Evolutionary conservation across 495 filamentous ascomycete genomes (phyloP), one percentile per base, ranked within the genome.

Genomic region (Cercophora sp.): DNA sequence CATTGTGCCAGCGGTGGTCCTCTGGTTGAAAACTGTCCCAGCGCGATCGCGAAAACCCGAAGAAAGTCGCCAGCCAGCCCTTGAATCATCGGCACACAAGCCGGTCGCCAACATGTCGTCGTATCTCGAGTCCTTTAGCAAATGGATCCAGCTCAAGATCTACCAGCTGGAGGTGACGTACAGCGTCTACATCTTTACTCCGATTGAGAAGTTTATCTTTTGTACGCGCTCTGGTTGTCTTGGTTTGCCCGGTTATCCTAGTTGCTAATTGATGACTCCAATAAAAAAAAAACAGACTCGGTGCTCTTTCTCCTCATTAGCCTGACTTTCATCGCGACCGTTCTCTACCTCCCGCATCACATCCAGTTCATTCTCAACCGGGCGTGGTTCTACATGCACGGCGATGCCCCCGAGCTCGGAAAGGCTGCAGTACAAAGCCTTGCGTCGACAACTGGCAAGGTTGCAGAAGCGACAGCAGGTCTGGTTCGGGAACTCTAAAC

Each of bases 271-370:
- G 4, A 16, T 23, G 20, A n/a, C 19, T n/a, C n/a, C n/a, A n/a
- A n/a, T n/a, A n/a, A n/a, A 41, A 5, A 39, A 36, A 47, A 13
- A 32, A 32, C 29, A 98, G 93, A 96, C 77, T 91, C 88, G 8
- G 79, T 96, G 65, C 77, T 96, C 64, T 90, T 98, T 71, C 83
- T 94, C 60, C 83, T 94, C 62, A 69, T 88, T 69, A 83, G 82
- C 58, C 85, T 97, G 77, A 81, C 95, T 62, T 78, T 90, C 55
- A 86, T 91, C 60, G 93, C 87, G 51, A 82, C 82, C 57, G 86
- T 86, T 36, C 81, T 97, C 54, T 98, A 98, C 74, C 86, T 98
- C 16, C 93, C 93, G 18, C 84, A 92, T 54, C 93, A 97, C 68
- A 67, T 97, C 60, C 73, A 81, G 56, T 80, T 82, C 55, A 84